Percentiles rank a stretch among this genome's conserved stretches.
These are phyloP conservation scores for Candida mesenterica DNA, from an alignment of 1,139 yeast species.

Conservation along the genomic window DNA sequence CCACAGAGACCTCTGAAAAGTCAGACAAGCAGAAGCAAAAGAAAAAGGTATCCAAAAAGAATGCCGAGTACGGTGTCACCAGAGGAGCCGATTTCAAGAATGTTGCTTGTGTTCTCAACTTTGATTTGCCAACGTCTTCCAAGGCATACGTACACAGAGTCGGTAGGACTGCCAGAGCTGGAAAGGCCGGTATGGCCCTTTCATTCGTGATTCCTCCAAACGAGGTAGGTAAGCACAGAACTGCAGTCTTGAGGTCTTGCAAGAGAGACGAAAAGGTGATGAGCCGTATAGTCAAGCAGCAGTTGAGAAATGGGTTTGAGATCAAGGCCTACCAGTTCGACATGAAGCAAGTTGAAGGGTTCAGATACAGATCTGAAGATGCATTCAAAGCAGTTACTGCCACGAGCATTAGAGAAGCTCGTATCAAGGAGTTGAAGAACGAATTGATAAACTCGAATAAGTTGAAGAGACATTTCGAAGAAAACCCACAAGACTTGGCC, in stretches of 20 bases:
- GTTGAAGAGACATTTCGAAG: slow-evolving; percentile 92
- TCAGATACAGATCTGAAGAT: slow-evolving; percentile 95
- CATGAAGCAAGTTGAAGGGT: slow-evolving; percentile 89
- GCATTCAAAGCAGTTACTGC: slow-evolving; percentile 94
- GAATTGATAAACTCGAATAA: slow-evolving; percentile 88
- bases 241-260: slow-evolving; percentile 68
- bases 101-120: slow-evolving; percentile 94
- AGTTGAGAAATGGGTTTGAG: slow-evolving; percentile 70
- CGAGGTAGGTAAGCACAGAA: slow-evolving; percentile 87
- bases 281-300: slow-evolving; percentile 73
- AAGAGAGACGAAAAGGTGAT: slow-evolving; percentile 86
- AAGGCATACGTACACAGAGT: slow-evolving; percentile 90
- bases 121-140: slow-evolving; percentile 89
- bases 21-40: slow-evolving; percentile 8
- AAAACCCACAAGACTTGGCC: slow-evolving; percentile 92
- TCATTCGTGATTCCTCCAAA: slow-evolving; percentile 85
- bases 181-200: slow-evolving; percentile 90
- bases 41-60: slow-evolving; percentile 41
- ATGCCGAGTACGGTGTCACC: slow-evolving; percentile 87
- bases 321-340: slow-evolving; percentile 86
- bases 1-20: not conserved
- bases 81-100: slow-evolving; percentile 96
- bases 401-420: slow-evolving; percentile 88
- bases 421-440: slow-evolving; percentile 83
- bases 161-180: slow-evolving; percentile 98